A percentile compares a stretch with the other conserved stretches of the same genome.
Conservation (phyloP, 1,139 yeast genomes). For the Saccharomyces hybrid region DNA sequence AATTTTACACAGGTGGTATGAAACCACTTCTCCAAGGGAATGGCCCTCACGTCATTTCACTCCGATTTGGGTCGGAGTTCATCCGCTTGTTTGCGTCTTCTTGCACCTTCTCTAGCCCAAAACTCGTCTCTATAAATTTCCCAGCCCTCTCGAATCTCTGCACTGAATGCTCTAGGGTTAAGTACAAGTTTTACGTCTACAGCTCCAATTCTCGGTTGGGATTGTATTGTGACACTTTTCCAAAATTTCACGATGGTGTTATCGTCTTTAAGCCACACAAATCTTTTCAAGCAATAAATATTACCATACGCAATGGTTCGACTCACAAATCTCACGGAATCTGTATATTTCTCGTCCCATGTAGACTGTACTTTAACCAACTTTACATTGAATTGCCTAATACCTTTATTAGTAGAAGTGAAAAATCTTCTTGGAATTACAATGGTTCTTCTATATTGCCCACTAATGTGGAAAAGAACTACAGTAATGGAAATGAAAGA, state of each 20-base stretch:
- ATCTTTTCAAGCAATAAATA: conserved; percentile 13
- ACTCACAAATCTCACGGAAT: conserved; percentile 33
- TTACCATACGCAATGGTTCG: conserved; percentile 24
- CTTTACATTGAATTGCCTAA: conserved; percentile 72
- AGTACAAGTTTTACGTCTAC: conserved; percentile 58
- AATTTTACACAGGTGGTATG: background rate
- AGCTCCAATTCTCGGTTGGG: conserved; percentile 41
- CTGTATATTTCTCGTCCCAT: conserved; percentile 45
- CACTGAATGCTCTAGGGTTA: conserved; percentile 71
- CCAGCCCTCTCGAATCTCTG: conserved; percentile 90
- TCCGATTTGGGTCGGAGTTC: conserved; percentile 12
- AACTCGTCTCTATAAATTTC: conserved; percentile 87
- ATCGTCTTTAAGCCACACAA: conserved; percentile 12
- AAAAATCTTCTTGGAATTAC: conserved; percentile 74
- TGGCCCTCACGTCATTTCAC: background rate
- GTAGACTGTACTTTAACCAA: conserved; percentile 63
- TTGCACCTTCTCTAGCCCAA: conserved; percentile 78
- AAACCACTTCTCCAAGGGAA: background rate
- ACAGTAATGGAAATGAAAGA: conserved; percentile 64
- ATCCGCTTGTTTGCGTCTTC: conserved; percentile 47
- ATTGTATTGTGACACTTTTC: conserved; percentile 30
- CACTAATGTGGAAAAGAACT: conserved; percentile 73
- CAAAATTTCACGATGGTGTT: conserved; percentile 29
- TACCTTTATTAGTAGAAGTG: conserved; percentile 75
- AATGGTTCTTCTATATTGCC: conserved; percentile 80